Base-by-base conservation (phyloP, 2,329 filamentous ascomycete species). In the Neofusicoccum sp. region DNA sequence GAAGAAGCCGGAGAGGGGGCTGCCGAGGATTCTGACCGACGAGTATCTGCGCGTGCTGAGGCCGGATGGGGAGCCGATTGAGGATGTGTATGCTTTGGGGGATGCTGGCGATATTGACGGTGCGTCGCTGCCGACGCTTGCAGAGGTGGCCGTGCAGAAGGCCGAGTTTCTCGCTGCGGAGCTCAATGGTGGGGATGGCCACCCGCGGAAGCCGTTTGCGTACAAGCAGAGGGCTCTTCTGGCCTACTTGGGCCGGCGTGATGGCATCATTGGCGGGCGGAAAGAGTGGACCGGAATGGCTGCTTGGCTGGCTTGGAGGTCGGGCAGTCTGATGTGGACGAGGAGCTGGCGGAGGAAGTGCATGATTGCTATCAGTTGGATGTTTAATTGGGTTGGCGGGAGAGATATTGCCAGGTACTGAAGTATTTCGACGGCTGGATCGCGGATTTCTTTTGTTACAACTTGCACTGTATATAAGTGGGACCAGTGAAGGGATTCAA, bases 221-320 rank as follows among this genome's bases (percentile, higher is more conserved):
- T 80, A 80, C 64, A 69, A 76, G 63, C 72, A 79, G 58, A 76
- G 73, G 50, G 71, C 73, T 1, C 68, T 76, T 16, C 64, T 80
- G 50, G 75, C 78, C 0, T 81, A 81, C 62, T 69, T 80, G n/a
- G 79, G 79, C 2, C 66, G 70, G 14, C 71, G 73, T n/a, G 79
- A 81, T 64, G 79, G 79, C 1, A 72, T 81, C 44, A 73, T 79
- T 6, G 70, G 71, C 4, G 58, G 58, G 6, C 47, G 29, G n/a
- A 37, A 61, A 8, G 72, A 78, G 16, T 80, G 76, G 76, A 80
- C 77, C 4, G 79, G 79, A 0, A 62, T 71, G 4, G 70, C 70
- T 22, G 79, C 79, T 1, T 81, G 79, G 79, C 33, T 80, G 48
- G 79, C 78, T 0, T 81, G 79, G 79, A 70, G 78, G 49, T 74